Evolutionary conservation across 805 yeast genomes (phyloP), one percentile per base, ranked within the genome.

Genomic region (Metschnikowia similis): DNA sequence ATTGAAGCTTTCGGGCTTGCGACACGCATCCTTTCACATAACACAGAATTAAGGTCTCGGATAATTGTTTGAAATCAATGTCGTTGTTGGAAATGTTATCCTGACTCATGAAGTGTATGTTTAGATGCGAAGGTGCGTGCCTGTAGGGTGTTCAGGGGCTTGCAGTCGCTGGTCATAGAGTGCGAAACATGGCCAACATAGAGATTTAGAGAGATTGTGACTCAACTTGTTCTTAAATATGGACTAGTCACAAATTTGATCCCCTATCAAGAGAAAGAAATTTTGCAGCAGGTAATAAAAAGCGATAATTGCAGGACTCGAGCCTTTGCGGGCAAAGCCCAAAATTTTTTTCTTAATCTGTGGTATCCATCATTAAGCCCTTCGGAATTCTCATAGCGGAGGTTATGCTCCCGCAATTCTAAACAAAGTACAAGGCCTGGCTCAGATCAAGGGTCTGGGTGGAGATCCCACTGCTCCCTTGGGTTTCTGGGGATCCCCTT

Each of bases 261-360:
- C 21, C 4, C 21, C 2, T 21, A 21, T 21, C 5, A 5, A 21
- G 21, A 2, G 5, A 21, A 21, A 21, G 21, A 4, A 3, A 21
- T 1, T 21, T 21, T 4, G 3, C 21, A 21, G 21, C 21, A 21
- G 21, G 21, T 40, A 64, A 71, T 71, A 68, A 62, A 61, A 59
- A 61, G 50, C 84, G 84, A 80, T 84, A 80, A 76, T 84, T 77
- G 83, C 85, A 81, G 85, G 85, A 80, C 67, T 81, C 83, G 85
- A 81, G 80, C 86, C 85, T 77, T 84, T 84, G 86, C 84, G 85
- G 84, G 85, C 81, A 76, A 74, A 80, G 78, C 85, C 84, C 85
- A 81, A 77, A 72, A 80, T 84, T 75, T 75, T 82, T 82, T 83
- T 5, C 21, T 21, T 84, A 82, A 83, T 79, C 85, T 80, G 72